A percentile compares a stretch with the other conserved stretches of the same genome.
Evolutionary conservation across 1,284 basidiomycete species (phyloP).

Genomic region (Microstroma glucosiphilum): DNA sequence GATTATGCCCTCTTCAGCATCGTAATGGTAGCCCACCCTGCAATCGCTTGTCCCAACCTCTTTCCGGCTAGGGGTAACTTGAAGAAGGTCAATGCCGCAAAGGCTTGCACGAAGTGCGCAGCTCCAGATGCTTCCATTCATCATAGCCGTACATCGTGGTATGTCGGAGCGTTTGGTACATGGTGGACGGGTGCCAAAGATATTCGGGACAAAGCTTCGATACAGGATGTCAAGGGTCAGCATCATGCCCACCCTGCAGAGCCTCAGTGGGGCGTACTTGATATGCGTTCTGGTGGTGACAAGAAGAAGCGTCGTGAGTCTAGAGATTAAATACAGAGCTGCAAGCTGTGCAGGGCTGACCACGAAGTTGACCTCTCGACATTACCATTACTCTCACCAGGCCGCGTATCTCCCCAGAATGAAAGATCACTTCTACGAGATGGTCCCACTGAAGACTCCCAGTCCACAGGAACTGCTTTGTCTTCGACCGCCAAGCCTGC

Average conservation of each 20-base stretch:
- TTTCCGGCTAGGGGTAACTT: neutral
- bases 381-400: too few relatives aligned
- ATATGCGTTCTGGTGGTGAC: constrained; percentile 48
- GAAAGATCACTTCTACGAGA: neutral
- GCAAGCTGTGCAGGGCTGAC: too few relatives aligned
- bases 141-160: constrained; percentile 69
- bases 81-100: constrained; percentile 23
- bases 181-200: constrained; percentile 75
- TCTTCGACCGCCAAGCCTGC: neutral
- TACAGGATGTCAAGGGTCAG: constrained; percentile 57
- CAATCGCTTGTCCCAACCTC: constrained; percentile 18
- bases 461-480: neutral
- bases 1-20: constrained; percentile 78
- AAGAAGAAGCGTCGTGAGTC: constrained; percentile 8
- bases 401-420: neutral
- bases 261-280: constrained; percentile 59
- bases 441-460: neutral
- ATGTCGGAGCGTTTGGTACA: constrained; percentile 74
- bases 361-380: too few relatives aligned
- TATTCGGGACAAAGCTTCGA: constrained; percentile 54
- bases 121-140: constrained; percentile 18
- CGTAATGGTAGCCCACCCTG: constrained; percentile 57
- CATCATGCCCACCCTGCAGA: constrained; percentile 66
- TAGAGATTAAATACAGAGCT: too few relatives aligned
- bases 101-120: constrained; percentile 21